Base-by-base conservation (phyloP, 2,329 filamentous ascomycete species). In the Aspergillus sp. region DNA sequence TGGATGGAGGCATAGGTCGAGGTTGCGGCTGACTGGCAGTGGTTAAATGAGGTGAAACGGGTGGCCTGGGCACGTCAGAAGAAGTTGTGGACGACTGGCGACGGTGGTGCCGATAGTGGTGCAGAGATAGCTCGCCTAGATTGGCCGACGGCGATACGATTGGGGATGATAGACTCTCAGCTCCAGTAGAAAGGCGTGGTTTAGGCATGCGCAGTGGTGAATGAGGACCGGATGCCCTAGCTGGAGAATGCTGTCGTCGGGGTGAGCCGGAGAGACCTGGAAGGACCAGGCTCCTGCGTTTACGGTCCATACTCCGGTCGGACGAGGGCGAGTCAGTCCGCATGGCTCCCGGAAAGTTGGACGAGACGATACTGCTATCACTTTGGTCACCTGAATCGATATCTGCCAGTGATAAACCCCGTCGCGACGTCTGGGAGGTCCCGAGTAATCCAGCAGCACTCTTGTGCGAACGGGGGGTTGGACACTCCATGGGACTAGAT, bases 61-160 rank as follows among this genome's bases (percentile, higher is more conserved):
- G 91, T 15, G 87, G 86, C 64, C 86, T 79, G 13, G 80, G 74
- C 20, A 81, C 83, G 68, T 85, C 84, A 2, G 92, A 96, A 30
- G 93, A 89, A 27, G 91, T 89, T 15, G 92, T 89, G 9, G 95
- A 98, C 0, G 95, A 98, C 71, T 97, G 92, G 59, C 95, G 86
- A 59, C 95, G 86, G 71, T 96, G 92, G 66, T 93, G 90, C 54
- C 83, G 81, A 53, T 82, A 79, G 42, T 82, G 75, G 54, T 78
- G 71, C 55, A 75, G 72, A 3, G 72, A 71, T 58, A 77, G 90
- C 64, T 98, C 93, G 67, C 89, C 90, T 12, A 86, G 85, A 1
- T 90, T 87, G 34, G 97, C 83, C 73, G 96, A 89, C 1, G 95
- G 95, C 1, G 95, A 99, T 2, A 89, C 89, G 63, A 96, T 89